Evolutionary conservation across 2,329 filamentous ascomycete genomes (phyloP), one percentile per base, ranked within the genome.

Genomic region (Aphanocladium album): DNA sequence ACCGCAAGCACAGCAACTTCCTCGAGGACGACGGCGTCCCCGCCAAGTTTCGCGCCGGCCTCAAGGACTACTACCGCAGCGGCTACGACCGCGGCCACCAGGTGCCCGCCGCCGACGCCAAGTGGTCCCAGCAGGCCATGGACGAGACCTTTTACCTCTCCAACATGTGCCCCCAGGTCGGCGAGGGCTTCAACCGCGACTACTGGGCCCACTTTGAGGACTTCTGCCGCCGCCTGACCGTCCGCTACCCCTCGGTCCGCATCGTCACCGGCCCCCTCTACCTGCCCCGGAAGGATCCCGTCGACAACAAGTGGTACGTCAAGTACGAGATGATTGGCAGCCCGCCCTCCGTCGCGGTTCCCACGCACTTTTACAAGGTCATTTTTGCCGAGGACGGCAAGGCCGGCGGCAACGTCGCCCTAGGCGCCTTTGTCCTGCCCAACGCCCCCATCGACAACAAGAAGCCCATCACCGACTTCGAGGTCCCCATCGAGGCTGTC

Each of bases 191-290:
- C 82, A 99, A 99, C 79, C 85, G 95, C 56, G 95, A 99, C 78
- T 99, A 99, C 83, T 99, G 95, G 95, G 90, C 95, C 41, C 95
- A 99, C 74, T 93, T 99, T 67, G 95, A 99, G 78, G 93, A 97
- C 71, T 99, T 98, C 71, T 97, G 93, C 77, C 85, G 95, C 11
- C 81, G 91, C 19, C 80, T 99, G 65, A 93, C 93, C 1, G 77
- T 80, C 51, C 83, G 80, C 58, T 99, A 97, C 72, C 93, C 93
- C 1, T 89, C 85, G 46, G 93, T 99, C 27, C 84, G 95, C 64
- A 88, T 98, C 67, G 91, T 97, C 60, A 99, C 95, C 0, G 95
- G 95, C 0, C 95, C 95, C 2, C 77, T 99, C 47, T 99, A 99
- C 76, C 83, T 99, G 23, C 95, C 95, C 11, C 89, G 89, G 74